Percentiles rank a stretch among this genome's conserved stretches.
Evolutionary conservation across 2,329 filamentous ascomycete species (phyloP).

Genomic region (Aspergillus tamarii): DNA sequence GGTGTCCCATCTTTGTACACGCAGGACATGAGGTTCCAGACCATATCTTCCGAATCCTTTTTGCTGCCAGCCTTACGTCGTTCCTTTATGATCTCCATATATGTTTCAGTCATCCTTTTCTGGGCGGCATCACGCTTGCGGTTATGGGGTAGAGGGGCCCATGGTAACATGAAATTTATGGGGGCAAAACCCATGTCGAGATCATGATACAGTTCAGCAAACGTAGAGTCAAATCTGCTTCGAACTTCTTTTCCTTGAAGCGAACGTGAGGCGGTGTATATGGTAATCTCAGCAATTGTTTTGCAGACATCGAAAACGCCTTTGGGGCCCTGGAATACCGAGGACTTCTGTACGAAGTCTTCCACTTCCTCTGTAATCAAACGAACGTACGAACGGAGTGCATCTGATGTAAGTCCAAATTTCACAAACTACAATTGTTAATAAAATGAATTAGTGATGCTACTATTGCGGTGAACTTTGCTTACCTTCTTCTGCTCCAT

Average conservation of each 20-base stretch:
- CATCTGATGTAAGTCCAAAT: conserved; percentile 64
- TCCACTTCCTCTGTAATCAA: conserved; percentile 76
- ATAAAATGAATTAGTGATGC: conserved; percentile 25
- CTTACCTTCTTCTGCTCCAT: conserved; percentile 94
- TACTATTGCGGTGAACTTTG: not conserved
- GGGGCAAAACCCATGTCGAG: conserved; percentile 88
- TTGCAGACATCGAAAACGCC: conserved; percentile 74
- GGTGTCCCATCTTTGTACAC: conserved; percentile 79
- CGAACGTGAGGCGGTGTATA: conserved; percentile 84
- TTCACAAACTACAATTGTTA: conserved; percentile 58
- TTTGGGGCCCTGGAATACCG: conserved; percentile 67
- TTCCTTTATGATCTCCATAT: conserved; percentile 78
- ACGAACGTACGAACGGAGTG: conserved; percentile 72
- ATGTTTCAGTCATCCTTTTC: conserved; percentile 77
- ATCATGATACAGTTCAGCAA: conserved; percentile 83
- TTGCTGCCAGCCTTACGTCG: conserved; percentile 61
- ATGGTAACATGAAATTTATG: conserved; percentile 88
- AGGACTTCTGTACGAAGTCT: conserved; percentile 69
- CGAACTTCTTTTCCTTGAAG: conserved; percentile 85
- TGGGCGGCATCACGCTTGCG: conserved; percentile 78
- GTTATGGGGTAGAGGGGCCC: conserved; percentile 88
- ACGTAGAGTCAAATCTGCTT: conserved; percentile 75
- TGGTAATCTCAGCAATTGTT: conserved; percentile 82
- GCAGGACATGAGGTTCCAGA: conserved; percentile 86
- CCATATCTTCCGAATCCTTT: conserved; percentile 72